Conservation (phyloP, 2,329 filamentous ascomycete species). For the Keithomyces neogunnii region DNA sequence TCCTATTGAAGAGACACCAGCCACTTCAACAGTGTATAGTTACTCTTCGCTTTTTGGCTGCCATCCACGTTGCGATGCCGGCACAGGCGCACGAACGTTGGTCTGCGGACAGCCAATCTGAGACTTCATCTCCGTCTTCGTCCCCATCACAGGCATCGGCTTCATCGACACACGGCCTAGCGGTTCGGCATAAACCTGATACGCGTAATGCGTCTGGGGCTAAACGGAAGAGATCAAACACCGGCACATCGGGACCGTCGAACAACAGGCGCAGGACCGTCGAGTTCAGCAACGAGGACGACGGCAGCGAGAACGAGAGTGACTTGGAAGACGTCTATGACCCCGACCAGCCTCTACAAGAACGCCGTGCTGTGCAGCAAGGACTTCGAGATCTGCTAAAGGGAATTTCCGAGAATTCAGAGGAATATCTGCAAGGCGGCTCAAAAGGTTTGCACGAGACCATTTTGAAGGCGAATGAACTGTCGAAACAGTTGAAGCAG, state of each 20-base stretch:
- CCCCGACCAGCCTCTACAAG: slow-evolving; percentile 69
- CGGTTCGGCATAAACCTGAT: slow-evolving; percentile 17
- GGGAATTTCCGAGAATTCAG: slow-evolving; percentile 55
- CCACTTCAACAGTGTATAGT: neutral
- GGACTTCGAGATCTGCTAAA: slow-evolving; percentile 60
- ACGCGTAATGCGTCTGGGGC: slow-evolving; percentile 14
- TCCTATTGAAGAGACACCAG: too few relatives aligned
- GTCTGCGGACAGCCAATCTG: slow-evolving; percentile 9
- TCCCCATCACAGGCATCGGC: slow-evolving; percentile 9
- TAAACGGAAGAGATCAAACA: slow-evolving; percentile 24
- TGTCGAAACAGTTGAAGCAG: slow-evolving; percentile 67
- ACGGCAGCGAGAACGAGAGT: slow-evolving; percentile 9
- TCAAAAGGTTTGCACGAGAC: slow-evolving; percentile 58
- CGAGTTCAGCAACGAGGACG: slow-evolving; percentile 9
- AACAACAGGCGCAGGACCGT: slow-evolving; percentile 13
- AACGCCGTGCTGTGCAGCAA: slow-evolving; percentile 63
- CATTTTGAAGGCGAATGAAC: slow-evolving; percentile 55
- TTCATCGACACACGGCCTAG: slow-evolving; percentile 13
- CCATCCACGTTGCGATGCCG: slow-evolving; percentile 15
- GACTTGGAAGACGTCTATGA: slow-evolving; percentile 52
- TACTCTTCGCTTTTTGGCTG: neutral
- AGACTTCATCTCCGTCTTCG: slow-evolving; percentile 15
- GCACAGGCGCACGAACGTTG: slow-evolving; percentile 12
- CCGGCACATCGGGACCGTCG: slow-evolving; percentile 13
- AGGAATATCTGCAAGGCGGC: slow-evolving; percentile 60